These are phyloP conservation scores for Diplodia seriata DNA, from an alignment of 2,329 filamentous ascomycete species.

Conservation along the genomic window DNA sequence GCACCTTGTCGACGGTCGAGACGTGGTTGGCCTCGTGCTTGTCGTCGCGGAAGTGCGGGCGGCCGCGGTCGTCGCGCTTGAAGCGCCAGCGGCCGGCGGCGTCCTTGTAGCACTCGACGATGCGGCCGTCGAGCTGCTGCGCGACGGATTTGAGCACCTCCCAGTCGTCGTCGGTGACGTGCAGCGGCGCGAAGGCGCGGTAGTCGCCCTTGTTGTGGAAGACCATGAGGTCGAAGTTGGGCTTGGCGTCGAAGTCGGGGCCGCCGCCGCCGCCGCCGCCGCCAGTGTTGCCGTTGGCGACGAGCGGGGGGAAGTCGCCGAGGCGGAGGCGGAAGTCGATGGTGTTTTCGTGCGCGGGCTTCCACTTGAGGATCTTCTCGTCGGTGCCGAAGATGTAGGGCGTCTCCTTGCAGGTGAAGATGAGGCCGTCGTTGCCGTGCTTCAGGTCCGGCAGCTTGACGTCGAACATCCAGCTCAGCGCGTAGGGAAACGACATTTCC, in stretches of 20 bases:
- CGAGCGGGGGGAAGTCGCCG: constrained; percentile 71
- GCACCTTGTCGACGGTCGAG: constrained; percentile 80
- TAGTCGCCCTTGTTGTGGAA: constrained; percentile 71
- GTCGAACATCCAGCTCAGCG: constrained; percentile 78
- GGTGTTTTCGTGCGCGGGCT: constrained; percentile 92
- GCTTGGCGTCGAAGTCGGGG: constrained; percentile 80
- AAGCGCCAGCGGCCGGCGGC: constrained; percentile 78
- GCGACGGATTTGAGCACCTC: constrained; percentile 75
- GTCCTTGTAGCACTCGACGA: constrained; percentile 91
- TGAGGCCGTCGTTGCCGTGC: constrained; percentile 95
- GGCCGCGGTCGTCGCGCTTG: constrained; percentile 55
- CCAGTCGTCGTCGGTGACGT: constrained; percentile 75
- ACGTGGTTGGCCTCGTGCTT: constrained; percentile 92
- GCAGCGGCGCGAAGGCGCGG: constrained; percentile 43
- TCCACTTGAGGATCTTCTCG: constrained; percentile 95
- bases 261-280: constrained; percentile 65
- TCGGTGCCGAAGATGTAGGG: constrained; percentile 91
- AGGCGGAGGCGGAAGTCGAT: constrained; percentile 88
- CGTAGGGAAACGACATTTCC: constrained; percentile 86
- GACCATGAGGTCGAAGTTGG: constrained; percentile 74
- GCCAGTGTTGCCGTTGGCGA: constrained; percentile 64
- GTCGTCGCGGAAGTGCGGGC: constrained; percentile 86
- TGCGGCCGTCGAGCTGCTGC: constrained; percentile 81
- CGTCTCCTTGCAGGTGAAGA: constrained; percentile 93
- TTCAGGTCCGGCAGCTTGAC: constrained; percentile 81